Conservation (phyloP, 345 rosid species). For the Aquilaria malaccensis region DNA sequence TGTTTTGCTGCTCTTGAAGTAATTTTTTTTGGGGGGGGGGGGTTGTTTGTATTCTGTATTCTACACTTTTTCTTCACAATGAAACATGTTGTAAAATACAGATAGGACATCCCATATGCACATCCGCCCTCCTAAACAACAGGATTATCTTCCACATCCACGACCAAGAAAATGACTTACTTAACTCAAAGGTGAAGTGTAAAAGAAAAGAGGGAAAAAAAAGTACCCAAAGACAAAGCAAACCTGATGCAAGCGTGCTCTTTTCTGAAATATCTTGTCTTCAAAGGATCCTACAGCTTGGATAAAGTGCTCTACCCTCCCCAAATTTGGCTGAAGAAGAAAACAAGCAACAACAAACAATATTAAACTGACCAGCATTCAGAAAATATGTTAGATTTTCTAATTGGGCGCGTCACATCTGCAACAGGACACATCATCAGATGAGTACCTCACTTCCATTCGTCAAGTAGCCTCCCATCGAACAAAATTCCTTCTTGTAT, state of each 20-base stretch:
- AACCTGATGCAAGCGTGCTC: conserved; percentile 73
- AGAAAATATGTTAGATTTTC: conserved; percentile 10
- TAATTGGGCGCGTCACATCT: background rate
- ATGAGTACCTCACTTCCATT: conserved; percentile 63
- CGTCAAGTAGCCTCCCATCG: conserved; percentile 62
- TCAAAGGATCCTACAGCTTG: conserved; percentile 86
- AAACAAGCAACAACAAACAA: conserved; percentile 4
- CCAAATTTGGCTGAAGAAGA: conserved; percentile 58
- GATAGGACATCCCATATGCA: no score
- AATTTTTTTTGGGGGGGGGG: no score
- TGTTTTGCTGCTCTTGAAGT: no score
- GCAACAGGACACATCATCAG: background rate
- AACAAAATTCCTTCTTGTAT: conserved; percentile 73
- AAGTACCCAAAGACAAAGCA: conserved; percentile 4
- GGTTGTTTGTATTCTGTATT: no score
- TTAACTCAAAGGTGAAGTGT: no score
- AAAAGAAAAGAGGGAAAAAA: background rate
- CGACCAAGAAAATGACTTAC: no score
- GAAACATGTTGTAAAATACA: no score
- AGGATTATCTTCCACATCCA: no score
- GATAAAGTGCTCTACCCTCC: conserved; percentile 73
- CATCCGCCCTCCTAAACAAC: no score
- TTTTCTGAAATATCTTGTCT: conserved; percentile 78
- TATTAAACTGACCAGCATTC: conserved; percentile 12
- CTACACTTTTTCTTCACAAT: no score